Percentiles rank a stretch among this genome's conserved stretches.
These are phyloP conservation scores for Pseudopithomyces chartarum DNA, from an alignment of 2,329 filamentous ascomycete species.

Conservation along the genomic window DNA sequence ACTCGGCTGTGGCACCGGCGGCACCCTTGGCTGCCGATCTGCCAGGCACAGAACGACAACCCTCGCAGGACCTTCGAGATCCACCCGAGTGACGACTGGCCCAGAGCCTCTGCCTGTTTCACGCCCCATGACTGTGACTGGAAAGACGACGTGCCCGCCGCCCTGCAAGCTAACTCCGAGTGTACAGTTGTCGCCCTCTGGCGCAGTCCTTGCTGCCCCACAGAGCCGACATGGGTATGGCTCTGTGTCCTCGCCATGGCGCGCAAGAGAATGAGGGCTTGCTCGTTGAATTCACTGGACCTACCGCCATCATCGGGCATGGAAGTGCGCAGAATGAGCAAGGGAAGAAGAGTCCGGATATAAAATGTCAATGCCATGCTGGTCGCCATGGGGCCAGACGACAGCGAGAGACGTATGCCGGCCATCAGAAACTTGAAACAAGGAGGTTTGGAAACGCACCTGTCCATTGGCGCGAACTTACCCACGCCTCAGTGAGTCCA, in stretches of 20 bases:
- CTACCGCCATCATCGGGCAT: constrained; percentile 20
- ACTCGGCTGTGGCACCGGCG: constrained; percentile 37
- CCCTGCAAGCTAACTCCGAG: constrained; percentile 26
- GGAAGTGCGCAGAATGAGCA: constrained; percentile 25
- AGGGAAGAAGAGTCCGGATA: constrained; percentile 28
- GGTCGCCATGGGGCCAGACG: constrained; percentile 25
- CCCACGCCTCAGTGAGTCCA: constrained; percentile 30
- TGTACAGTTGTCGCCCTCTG: constrained; percentile 27
- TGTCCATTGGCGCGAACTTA: constrained; percentile 35
- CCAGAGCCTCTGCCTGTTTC: constrained; percentile 13
- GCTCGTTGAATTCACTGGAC: constrained; percentile 23
- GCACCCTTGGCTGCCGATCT: constrained; percentile 36
- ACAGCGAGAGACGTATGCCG: constrained; percentile 34
- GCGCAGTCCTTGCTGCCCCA: constrained; percentile 33
- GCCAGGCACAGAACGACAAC: constrained; percentile 28
- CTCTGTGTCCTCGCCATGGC: constrained; percentile 28
- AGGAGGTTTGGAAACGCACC: constrained; percentile 28
- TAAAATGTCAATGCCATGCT: constrained; percentile 36
- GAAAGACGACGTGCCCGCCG: constrained; percentile 24
- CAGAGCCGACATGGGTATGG: constrained; percentile 27
- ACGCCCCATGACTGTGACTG: constrained; percentile 29
- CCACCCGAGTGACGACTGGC: constrained; percentile 29
- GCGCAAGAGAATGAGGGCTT: constrained; percentile 32
- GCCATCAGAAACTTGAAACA: constrained; percentile 44
- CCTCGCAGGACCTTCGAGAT: constrained; percentile 11